phyloP scores from a whole-genome alignment of 305 asterid genomes.

The Rubia tinctorum region DNA sequence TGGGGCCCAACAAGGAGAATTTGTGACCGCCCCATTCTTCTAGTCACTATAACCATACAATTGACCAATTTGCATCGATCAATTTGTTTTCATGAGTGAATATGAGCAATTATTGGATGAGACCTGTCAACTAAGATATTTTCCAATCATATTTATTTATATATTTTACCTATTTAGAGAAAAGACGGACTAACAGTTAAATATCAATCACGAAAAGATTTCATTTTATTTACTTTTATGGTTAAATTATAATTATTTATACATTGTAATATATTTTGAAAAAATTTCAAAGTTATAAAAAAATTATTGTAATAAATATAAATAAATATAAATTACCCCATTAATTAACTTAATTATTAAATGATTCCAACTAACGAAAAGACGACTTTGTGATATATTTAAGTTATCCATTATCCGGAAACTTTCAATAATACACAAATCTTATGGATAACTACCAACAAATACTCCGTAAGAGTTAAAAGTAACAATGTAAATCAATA shows the following conservation, averaged over 20 bases:
- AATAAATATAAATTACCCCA: too few relatives aligned
- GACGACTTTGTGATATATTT: neutral
- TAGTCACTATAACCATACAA: conserved; percentile 36
- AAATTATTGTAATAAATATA: too few relatives aligned
- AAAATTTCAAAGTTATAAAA: too few relatives aligned
- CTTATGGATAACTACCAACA: neutral
- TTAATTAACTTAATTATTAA: too few relatives aligned
- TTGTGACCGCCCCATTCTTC: conserved; percentile 24
- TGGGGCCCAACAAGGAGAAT: conserved; percentile 35
- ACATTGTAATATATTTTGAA: too few relatives aligned
- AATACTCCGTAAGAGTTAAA: neutral
- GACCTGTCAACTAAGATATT: conserved; percentile 22
- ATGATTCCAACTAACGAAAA: too few relatives aligned
- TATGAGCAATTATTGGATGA: conserved; percentile 29
- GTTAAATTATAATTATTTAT: too few relatives aligned
- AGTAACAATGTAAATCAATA: conserved; percentile 2
- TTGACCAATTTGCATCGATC: conserved; percentile 29
- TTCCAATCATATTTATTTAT: conserved; percentile 1
- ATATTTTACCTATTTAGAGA: neutral
- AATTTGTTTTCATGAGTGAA: conserved; percentile 25
- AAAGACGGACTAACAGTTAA: too few relatives aligned
- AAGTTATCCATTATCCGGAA: conserved; percentile 20
- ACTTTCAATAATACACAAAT: conserved; percentile 10
- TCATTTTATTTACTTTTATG: too few relatives aligned
- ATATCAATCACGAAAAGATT: too few relatives aligned